Evolutionary conservation across 2,329 filamentous ascomycete genomes (phyloP).

Genomic region (Lizonia empirigonia): DNA sequence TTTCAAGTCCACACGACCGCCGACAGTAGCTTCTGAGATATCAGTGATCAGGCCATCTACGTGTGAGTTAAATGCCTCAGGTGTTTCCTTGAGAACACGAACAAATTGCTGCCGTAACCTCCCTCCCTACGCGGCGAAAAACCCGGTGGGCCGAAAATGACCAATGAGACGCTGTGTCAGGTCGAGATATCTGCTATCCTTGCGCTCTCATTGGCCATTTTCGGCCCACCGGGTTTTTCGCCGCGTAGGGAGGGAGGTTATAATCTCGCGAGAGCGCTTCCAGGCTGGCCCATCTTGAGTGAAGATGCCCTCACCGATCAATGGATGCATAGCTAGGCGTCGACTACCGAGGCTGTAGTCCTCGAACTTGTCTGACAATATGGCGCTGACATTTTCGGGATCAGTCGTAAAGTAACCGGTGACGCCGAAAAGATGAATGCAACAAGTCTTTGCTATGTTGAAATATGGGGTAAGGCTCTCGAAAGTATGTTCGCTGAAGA

Average conservation of each 20-base stretch:
- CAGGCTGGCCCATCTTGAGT: conserved; percentile 28
- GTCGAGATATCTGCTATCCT: too few relatives aligned
- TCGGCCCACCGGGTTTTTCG: too few relatives aligned
- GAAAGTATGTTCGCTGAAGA: too few relatives aligned
- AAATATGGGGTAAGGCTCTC: too few relatives aligned
- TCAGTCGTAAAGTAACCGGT: too few relatives aligned
- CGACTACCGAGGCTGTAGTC: conserved; percentile 44
- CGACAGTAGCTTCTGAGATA: neutral
- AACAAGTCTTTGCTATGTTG: too few relatives aligned
- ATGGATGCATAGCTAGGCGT: conserved; percentile 27
- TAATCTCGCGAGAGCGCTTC: conserved; percentile 31
- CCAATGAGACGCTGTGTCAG: too few relatives aligned
- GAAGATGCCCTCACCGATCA: conserved; percentile 32
- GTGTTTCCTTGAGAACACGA: conserved; percentile 20
- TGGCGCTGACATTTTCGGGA: conserved; percentile 51
- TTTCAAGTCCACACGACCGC: conserved; percentile 35
- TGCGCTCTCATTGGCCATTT: too few relatives aligned
- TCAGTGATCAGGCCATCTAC: neutral
- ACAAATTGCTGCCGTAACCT: conserved; percentile 32
- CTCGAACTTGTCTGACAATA: conserved; percentile 50
- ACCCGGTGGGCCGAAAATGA: too few relatives aligned
- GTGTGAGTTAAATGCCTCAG: neutral
- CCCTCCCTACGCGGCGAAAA: too few relatives aligned
- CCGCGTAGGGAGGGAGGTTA: too few relatives aligned
- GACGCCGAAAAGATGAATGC: too few relatives aligned